Base-by-base conservation (phyloP, 768 basidiomycete genomes). In the Trichaptum fuscoviolaceum region DNA sequence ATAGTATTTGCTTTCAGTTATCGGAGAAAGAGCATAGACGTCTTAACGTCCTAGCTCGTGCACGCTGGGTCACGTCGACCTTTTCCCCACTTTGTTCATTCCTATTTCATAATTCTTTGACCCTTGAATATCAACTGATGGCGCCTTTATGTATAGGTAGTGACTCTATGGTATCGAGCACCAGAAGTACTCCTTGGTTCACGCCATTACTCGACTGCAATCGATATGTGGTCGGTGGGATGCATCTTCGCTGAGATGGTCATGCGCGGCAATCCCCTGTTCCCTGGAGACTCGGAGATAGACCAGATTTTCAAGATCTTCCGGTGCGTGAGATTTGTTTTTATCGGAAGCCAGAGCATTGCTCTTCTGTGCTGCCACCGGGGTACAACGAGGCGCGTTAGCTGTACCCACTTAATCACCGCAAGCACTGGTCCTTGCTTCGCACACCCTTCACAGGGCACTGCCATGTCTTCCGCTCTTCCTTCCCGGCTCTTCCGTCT, bases 181-280 rank as follows among this genome's bases (percentile, higher is more conserved):
- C 97, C 97, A 2, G 97, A 99, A 76, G 96, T 99, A 63, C 82
- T 99, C 23, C 88, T 99, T 1, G 96, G 96, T 34, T 91, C 93
- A 5, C 88, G 96, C 58, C 95, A 99, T 76, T 99, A 99, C 79
- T 90, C 94, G 18, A 99, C 97, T 1, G 93, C 95, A 2, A 92
- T 99, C 73, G 97, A 99, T 79, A 97, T 99, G 94, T 99, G 97
- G 97, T 96, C 94, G n/a, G 96, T 99, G 24, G 97, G 92, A 0
- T 98, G 96, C 74, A 99, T 99, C 75, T 94, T 97, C 73, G 96
- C 96, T 8, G 97, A 99, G 80, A 98, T 99, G 96, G 90, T 94
- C 64, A 93, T 96, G 91, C 84, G 87, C 67, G 92, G 92, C 70
- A 77, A 88, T 74, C 86, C 96, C 1, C 82, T 98, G 15, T 99